phyloP scores from a whole-genome alignment of 2,329 filamentous ascomycete genomes.

The Uncinocarpus reesii region DNA sequence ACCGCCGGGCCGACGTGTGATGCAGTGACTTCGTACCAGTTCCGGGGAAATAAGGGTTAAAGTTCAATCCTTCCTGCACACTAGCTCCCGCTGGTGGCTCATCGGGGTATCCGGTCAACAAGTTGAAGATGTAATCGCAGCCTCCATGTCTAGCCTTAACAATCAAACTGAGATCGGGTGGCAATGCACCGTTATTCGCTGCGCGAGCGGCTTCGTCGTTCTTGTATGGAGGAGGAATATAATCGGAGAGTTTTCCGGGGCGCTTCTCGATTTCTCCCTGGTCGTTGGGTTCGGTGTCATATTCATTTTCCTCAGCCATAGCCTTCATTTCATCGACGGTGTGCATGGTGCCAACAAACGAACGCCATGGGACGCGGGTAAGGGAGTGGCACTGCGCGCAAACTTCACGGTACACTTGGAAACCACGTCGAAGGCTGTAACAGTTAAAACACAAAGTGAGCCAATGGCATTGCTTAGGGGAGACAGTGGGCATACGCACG shows the following conservation, averaged over 20 bases:
- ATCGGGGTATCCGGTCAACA: constrained; percentile 95
- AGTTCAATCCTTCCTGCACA: constrained; percentile 86
- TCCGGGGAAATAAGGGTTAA: constrained; percentile 99
- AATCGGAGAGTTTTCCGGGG: constrained; percentile 95
- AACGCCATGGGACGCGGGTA: constrained; percentile 82
- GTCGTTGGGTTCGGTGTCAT: constrained; percentile 95
- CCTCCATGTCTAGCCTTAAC: constrained; percentile 96
- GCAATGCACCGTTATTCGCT: constrained; percentile 95
- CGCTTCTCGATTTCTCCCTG: constrained; percentile 97
- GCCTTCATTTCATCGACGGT: constrained; percentile 98
- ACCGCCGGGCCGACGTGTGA: background rate
- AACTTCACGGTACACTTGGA: constrained; percentile 98
- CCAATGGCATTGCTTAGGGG: constrained; percentile 5
- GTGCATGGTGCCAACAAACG: constrained; percentile 80
- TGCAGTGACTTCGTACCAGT: constrained; percentile 51
- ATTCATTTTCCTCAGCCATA: constrained; percentile 95
- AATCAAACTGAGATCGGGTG: constrained; percentile 94
- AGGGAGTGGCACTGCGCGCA: constrained; percentile 97
- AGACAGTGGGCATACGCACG: constrained; percentile 51
- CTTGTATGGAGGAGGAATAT: constrained; percentile 90
- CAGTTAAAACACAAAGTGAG: background rate
- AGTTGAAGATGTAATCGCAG: constrained; percentile 95
- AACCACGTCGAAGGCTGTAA: constrained; percentile 83
- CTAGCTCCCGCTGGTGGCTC: constrained; percentile 82
- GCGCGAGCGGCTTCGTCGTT: constrained; percentile 97